Base-by-base conservation (phyloP, 2,329 filamentous ascomycete species). In the Celoporthe dispersa region DNA sequence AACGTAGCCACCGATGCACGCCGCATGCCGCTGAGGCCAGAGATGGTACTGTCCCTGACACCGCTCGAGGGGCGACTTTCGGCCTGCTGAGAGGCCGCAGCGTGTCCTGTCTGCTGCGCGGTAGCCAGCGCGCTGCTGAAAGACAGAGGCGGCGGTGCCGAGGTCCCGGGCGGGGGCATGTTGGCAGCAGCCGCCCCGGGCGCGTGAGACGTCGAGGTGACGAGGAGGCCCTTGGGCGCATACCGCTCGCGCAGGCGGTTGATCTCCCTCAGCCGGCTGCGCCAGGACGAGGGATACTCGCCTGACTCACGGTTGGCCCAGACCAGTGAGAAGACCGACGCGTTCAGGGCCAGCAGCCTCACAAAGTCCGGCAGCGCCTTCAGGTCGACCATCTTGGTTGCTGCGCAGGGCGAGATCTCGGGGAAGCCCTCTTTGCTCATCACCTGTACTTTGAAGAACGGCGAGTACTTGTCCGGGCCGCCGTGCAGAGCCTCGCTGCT, bases 271-370 rank as follows among this genome's bases (percentile, higher is more conserved):
- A 98, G 86, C 64, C 96, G 90, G 75, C 91, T 93, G 70, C 94
- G 90, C 96, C 96, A 98, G 11, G 93, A 93, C 14, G 94, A 96
- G 39, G 96, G 86, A 76, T 97, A 91, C 78, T 97, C 94, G 69
- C 92, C 92, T 7, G 91, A 91, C 73, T 92, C 88, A 62, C 90
- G 87, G 76, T 89, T 90, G 62, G 89, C 88, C 94, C 95, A 98
- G n/a, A 98, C 94, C 60, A 92, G 87, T 1, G 92, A 94, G 79
- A 98, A 98, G 11, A 98, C 93, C 19, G 93, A 97, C 0, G 96
- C 94, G 77, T 98, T 98, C 72, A 99, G 87, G 0, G 95, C 94
- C 25, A 98, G 84, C 62, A 97, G 90, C 51, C 96, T 90, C 67
- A 98, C 92, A 77, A 98, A 97, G 12, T 90, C 87, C 0, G 94